Base-by-base conservation (phyloP, 805 yeast species). In the Cyberlindnera petersonii region DNA sequence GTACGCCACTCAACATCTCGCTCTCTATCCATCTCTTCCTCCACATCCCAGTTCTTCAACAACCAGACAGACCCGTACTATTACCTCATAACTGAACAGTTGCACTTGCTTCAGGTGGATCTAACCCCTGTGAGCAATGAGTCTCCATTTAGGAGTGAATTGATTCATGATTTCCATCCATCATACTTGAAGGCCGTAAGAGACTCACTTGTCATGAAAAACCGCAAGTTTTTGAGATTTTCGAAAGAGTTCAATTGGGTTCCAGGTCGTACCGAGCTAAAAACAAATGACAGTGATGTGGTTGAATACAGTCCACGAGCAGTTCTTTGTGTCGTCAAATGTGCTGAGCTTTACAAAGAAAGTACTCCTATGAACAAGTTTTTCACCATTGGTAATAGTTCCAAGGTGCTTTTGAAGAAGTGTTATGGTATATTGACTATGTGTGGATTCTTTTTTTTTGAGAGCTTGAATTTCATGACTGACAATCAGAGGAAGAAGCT, bases 341-440 rank as follows among this genome's bases (percentile, higher is more conserved):
- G 65, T 31, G 71, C 72, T 3, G 61, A 65, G 44, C 31, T 71
- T 5, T 60, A 60, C 29, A 56, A 60, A 29, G 69, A 71, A 41
- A 77, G 72, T 45, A 49, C 61, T n/a, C 42, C 52, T 2, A 39
- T 46, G 8, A 48, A 46, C 24, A 58, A 56, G 45, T 61, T 63
- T 37, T 61, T 64, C 23, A 40, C 63, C 5, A 57, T 58, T 10
- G 61, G 61, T 2, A 43, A 47, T 4, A 55, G 42, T 24, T 15
- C 26, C 16, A 52, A 47, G 34, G 55, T 51, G 10, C 44, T 49
- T 13, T 72, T 77, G 79, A 71, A 60, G 40, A 64, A 60, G 24
- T 68, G 67, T 39, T 69, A 59, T 48, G 75, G 70, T 18, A 53
- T 75, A n/a, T 51, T 75, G 33, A 75, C 81, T 1, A 59, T 73